Evolutionary conservation across 495 filamentous ascomycete species (phyloP).

Genomic region (Talaromyces stipitatus): DNA sequence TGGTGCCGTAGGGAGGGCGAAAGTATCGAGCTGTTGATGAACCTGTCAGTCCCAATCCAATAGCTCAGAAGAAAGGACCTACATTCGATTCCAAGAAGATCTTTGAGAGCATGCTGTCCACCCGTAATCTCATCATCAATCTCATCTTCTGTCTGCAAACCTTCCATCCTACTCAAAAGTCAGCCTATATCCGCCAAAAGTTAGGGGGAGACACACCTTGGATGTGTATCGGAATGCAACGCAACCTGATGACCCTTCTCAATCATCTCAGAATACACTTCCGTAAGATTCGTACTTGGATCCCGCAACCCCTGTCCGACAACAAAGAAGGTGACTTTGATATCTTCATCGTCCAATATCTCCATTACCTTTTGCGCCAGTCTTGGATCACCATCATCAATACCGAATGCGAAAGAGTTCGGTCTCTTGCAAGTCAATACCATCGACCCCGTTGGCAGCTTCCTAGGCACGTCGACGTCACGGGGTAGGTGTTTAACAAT

Average conservation of each 20-base stretch:
- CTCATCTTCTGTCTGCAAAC: conserved; percentile 42
- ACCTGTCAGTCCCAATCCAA: not conserved
- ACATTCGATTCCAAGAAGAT: conserved; percentile 41
- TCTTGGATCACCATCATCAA: conserved; percentile 65
- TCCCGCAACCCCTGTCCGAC: conserved; percentile 61
- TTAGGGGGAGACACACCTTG: conserved; percentile 32
- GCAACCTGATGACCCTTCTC: conserved; percentile 65
- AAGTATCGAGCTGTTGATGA: conserved; percentile 48
- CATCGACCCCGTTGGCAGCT: conserved; percentile 54
- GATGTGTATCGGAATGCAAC: conserved; percentile 67
- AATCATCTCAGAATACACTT: conserved; percentile 58
- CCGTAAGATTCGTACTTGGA: conserved; percentile 49
- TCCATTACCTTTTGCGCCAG: conserved; percentile 57
- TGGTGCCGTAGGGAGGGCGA: conserved; percentile 68
- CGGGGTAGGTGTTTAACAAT: conserved; percentile 49
- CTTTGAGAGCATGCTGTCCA: conserved; percentile 49
- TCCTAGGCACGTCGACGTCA: conserved; percentile 46
- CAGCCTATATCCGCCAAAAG: not conserved
- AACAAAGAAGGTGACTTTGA: conserved; percentile 73
- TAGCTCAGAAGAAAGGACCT: conserved; percentile 5
- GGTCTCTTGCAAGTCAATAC: conserved; percentile 61
- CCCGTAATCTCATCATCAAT: conserved; percentile 68
- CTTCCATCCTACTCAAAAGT: conserved; percentile 47
- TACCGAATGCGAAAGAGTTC: conserved; percentile 73
- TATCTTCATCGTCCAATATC: conserved; percentile 52